Evolutionary conservation across 352 stramenopile genomes (phyloP), one percentile per base, ranked within the genome.

Genomic region (Hyaloperonospora brassicae): DNA sequence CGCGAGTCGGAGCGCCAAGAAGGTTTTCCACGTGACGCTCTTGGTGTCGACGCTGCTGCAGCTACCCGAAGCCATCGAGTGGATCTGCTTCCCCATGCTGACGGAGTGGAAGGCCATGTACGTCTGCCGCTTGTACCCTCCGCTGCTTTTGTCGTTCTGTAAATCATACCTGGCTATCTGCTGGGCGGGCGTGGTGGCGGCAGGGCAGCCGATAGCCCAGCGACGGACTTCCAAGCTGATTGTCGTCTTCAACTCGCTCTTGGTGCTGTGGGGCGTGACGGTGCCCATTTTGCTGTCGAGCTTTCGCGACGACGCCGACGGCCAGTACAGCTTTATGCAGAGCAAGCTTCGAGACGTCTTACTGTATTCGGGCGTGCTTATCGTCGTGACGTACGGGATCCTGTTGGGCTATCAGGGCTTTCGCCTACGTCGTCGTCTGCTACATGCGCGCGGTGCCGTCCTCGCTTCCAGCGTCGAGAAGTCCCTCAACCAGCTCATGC

Each of bases 121-220:
- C 61, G 40, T 86, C 24, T 66, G 84, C 54, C 73, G 72, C 13
- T 60, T 89, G 39, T 89, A 85, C 59, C 64, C 70, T 23, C 57
- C 89, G 54, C 57, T 91, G 52, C 63, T 90, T 21, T 75, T 90
- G 55, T 84, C 67, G 47, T 73, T 83, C 25, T 88, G 79, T 70
- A 89, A 92, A 59, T 87, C 77, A 22, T 87, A 89, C 55, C 64
- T 94, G 50, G 80, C 79, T 24, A 68, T 94, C 39, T 80, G 67
- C 48, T 94, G 84, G 84, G 78, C 79, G 40, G 76, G 84, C 12
- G 84, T 94, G 62, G 84, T 91, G 12, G 84, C 79, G 5, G 77
- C 78, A 6, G 84, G 84, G 22, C 81, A 87, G 61, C 72, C 63
- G 42, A 51, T 66, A n/a, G 73, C 76, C 50, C 75, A 74, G 13